These are phyloP conservation scores for Aristolochia californica DNA, from an alignment of 164 flowering plant species.

Conservation along the genomic window DNA sequence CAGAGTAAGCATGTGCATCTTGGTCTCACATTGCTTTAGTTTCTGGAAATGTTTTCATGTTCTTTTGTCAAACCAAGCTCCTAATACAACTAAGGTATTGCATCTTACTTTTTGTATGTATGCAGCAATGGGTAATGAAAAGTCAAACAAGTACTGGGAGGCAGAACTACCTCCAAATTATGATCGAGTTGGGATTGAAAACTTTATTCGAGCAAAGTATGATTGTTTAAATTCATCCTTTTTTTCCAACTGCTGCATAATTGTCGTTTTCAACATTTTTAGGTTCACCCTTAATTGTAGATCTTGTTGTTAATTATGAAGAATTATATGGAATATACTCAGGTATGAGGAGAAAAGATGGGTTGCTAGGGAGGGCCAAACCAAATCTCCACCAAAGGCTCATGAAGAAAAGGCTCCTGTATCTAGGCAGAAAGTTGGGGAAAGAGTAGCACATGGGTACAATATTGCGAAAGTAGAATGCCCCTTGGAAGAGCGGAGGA, in stretches of 20 bases:
- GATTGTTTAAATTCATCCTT: constrained; percentile 8
- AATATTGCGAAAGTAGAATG: constrained; percentile 25
- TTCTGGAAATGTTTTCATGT: not conserved
- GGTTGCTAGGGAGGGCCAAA: constrained; percentile 56
- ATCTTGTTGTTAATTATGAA: no score
- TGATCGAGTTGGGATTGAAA: constrained; percentile 90
- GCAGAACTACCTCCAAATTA: constrained; percentile 88
- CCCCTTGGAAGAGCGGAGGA: constrained; percentile 38
- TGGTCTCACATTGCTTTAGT: not conserved
- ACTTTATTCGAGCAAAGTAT: constrained; percentile 95
- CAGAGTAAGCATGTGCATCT: constrained; percentile 42
- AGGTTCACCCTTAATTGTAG: not conserved
- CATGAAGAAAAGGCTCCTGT: constrained; percentile 33
- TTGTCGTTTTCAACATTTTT: not conserved
- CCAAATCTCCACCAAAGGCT: constrained; percentile 39
- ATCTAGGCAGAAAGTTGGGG: constrained; percentile 37
- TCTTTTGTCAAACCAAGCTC: not conserved
- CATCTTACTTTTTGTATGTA: not conserved
- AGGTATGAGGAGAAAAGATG: constrained; percentile 98
- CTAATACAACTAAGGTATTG: not conserved
- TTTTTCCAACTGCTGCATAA: not conserved
- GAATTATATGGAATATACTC: constrained; percentile 2
- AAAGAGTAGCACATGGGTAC: constrained; percentile 19
- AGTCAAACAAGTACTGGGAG: constrained; percentile 83
- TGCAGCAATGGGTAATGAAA: constrained; percentile 89